Base-by-base conservation (phyloP, 2,329 filamentous ascomycete species). In the Nemania bipapillata region DNA sequence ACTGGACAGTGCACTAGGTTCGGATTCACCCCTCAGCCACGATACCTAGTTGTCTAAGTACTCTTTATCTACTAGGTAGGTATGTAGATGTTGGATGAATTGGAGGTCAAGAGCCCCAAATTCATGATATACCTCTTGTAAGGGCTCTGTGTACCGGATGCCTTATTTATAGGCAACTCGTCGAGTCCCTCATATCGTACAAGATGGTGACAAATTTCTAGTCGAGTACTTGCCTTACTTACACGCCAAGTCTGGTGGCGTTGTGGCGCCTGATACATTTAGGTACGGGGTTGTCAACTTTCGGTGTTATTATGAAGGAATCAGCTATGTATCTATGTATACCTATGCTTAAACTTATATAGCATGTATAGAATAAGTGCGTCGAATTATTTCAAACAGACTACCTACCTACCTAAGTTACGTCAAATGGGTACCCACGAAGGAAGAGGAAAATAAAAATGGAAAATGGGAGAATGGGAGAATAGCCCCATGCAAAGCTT, bases 1-100 rank as follows among this genome's bases (percentile, higher is more conserved):
- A 67, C 58, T 54, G 58, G 35, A 40, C 24, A 28, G 47, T 50
- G 47, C 24, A 28, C 47, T 28, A 45, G 47, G 28, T 28, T 42
- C 56, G 45, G 35, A 49, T 63, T 58, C n/a, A 55, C 50, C 61
- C 55, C 60, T 65, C 65, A 65, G 61, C 61, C 65, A 64, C 65
- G 60, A 22, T 7, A 57, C 2, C 45, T 37, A 28, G 17, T 35
- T 56, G 17, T 20, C n/a, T n/a, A n/a, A n/a, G n/a, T n/a, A n/a
- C n/a, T n/a, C n/a, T n/a, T n/a, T n/a, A n/a, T n/a, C n/a, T n/a
- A n/a, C n/a, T n/a, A n/a, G n/a, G n/a, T 17, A n/a, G 8, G 8
- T 17, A 45, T 6, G 8, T 17, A 45, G 17, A n/a, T 28, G 28
- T 24, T 56, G 28, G 42, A 49, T 47, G 35, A 50, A 50, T 50